Evolutionary conservation across 106 monocot species (phyloP).

Genomic region (Platanthera zijinensis): DNA sequence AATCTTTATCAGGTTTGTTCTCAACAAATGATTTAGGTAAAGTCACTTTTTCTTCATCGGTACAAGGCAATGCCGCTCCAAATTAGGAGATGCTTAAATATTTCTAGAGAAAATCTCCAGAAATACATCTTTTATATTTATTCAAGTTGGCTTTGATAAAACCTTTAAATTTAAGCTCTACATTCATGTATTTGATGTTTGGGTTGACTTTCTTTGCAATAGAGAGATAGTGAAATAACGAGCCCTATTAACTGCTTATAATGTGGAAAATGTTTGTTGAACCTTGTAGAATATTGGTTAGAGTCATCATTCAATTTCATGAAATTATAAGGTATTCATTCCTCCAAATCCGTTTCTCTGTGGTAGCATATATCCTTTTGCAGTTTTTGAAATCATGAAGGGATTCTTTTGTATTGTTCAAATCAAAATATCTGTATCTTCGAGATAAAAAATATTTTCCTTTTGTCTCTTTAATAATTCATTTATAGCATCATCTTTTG

Average conservation of each 20-base stretch:
- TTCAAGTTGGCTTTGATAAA: too few relatives aligned
- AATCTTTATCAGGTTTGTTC: too few relatives aligned
- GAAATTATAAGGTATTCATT: background rate
- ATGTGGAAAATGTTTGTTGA: background rate
- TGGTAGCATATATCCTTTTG: background rate
- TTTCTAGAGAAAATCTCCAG: too few relatives aligned
- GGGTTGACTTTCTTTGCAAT: background rate
- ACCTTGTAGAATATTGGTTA: background rate
- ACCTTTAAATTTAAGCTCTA: too few relatives aligned
- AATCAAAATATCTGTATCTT: background rate
- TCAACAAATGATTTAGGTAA: too few relatives aligned
- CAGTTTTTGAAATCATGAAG: background rate
- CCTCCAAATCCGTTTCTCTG: background rate
- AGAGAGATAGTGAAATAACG: background rate
- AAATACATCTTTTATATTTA: too few relatives aligned
- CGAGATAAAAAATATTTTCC: background rate
- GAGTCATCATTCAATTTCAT: background rate
- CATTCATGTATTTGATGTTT: background rate
- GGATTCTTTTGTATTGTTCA: background rate
- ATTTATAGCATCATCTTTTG: constrained; percentile 2
- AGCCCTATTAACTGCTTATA: background rate
- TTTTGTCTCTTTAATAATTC: background rate
- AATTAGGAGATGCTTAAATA: too few relatives aligned
- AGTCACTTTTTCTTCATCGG: too few relatives aligned
- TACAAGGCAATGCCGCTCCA: too few relatives aligned